Percentiles rank a stretch among this genome's conserved stretches.
phyloP scores from a whole-genome alignment of 352 stramenopile species.

The Pythium oligandrum region DNA sequence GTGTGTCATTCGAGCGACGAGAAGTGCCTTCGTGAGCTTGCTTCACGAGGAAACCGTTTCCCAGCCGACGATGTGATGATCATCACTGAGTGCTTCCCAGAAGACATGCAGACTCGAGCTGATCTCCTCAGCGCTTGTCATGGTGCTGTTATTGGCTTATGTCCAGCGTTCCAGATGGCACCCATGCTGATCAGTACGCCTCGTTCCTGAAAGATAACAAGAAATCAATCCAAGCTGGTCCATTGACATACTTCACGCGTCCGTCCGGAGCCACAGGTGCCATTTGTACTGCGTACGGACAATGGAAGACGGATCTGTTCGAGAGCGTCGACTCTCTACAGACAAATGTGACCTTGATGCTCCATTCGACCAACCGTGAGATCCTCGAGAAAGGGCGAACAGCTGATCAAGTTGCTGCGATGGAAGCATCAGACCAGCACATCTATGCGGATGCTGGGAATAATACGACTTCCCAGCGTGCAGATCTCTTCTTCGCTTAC shows the following conservation, averaged over 20 bases:
- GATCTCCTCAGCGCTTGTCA: slow-evolving; percentile 22
- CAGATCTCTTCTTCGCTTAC: slow-evolving; percentile 10
- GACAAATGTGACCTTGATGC: neutral
- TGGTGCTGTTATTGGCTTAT: slow-evolving; percentile 33
- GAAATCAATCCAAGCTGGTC: slow-evolving; percentile 30
- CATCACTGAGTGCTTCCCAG: slow-evolving; percentile 32
- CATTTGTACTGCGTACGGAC: slow-evolving; percentile 37
- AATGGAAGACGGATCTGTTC: slow-evolving; percentile 36
- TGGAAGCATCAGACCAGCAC: neutral
- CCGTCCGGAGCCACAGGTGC: slow-evolving; percentile 41
- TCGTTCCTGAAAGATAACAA: slow-evolving; percentile 48
- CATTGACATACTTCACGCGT: slow-evolving; percentile 32
- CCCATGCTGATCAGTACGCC: slow-evolving; percentile 27
- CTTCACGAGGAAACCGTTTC: neutral
- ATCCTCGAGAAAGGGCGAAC: slow-evolving; percentile 1
- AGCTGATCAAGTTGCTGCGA: neutral
- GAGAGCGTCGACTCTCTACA: slow-evolving; percentile 3
- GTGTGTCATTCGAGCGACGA: slow-evolving; percentile 25
- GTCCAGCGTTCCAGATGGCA: slow-evolving; percentile 31
- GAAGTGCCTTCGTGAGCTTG: slow-evolving; percentile 6
- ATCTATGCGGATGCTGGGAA: neutral
- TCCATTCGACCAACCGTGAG: slow-evolving; percentile 1
- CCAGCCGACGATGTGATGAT: slow-evolving; percentile 16
- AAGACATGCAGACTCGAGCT: slow-evolving; percentile 25
- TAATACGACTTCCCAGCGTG: neutral